phyloP scores from a whole-genome alignment of 345 rosid genomes.

The Iberis pinnata region DNA sequence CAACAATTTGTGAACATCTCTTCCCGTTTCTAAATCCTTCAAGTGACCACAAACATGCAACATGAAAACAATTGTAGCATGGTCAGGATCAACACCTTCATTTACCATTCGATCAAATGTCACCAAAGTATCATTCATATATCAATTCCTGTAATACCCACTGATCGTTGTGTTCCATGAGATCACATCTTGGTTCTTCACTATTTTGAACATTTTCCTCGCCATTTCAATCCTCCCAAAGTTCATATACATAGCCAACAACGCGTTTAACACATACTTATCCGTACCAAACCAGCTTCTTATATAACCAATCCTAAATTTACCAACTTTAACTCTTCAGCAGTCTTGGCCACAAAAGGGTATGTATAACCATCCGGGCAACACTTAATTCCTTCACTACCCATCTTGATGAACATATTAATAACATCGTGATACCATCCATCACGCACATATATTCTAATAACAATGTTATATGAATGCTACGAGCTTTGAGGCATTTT shows the following conservation, averaged over 20 bases:
- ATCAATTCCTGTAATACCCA: conserved; percentile 54
- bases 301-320: conserved; percentile 42
- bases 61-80: conserved; percentile 45
- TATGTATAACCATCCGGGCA: conserved; percentile 48
- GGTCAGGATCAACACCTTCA: conserved; percentile 42
- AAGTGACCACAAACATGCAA: conserved; percentile 55
- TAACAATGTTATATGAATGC: conserved; percentile 38
- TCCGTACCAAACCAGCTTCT: conserved; percentile 33
- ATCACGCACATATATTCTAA: conserved; percentile 34
- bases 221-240: conserved; percentile 42
- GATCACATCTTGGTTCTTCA: conserved; percentile 45
- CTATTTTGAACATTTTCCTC: conserved; percentile 40
- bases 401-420: conserved; percentile 40
- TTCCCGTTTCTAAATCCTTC: conserved; percentile 49
- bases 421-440: conserved; percentile 33
- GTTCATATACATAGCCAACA: conserved; percentile 61
- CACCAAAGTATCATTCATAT: conserved; percentile 39
- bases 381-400: conserved; percentile 29
- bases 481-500: conserved; percentile 39
- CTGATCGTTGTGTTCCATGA: conserved; percentile 65
- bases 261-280: conserved; percentile 47
- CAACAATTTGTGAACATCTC: conserved; percentile 42
- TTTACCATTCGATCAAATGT: conserved; percentile 40
- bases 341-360: conserved; percentile 51
- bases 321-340: conserved; percentile 34